A percentile compares a stretch with the other conserved stretches of the same genome.
phyloP scores from a whole-genome alignment of 2,329 filamentous ascomycete genomes.

The Pseudocercospora eumusae region DNA sequence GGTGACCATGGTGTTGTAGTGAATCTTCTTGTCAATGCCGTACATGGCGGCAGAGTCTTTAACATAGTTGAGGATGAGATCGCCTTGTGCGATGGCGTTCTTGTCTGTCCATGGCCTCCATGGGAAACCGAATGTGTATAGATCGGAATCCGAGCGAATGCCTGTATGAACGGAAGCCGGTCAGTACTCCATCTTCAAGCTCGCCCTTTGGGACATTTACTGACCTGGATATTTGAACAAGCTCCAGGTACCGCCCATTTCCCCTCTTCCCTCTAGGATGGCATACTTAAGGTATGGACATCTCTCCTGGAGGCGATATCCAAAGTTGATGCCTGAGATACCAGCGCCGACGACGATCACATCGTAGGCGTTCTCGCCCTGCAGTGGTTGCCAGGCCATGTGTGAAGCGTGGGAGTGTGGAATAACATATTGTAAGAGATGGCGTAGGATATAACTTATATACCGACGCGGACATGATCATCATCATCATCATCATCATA shows the following conservation, averaged over 20 bases:
- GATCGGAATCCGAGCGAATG: conserved; percentile 56
- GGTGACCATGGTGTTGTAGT: conserved; percentile 47
- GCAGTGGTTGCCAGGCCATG: conserved; percentile 31
- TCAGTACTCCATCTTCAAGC: not conserved
- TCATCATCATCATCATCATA: too few species aligned
- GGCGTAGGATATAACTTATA: too few species aligned
- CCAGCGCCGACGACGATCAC: conserved; percentile 70
- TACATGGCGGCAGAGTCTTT: conserved; percentile 46
- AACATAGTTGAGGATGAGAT: conserved; percentile 49
- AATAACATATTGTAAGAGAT: too few species aligned
- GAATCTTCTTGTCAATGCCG: conserved; percentile 51
- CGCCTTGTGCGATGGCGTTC: conserved; percentile 49
- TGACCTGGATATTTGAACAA: conserved; percentile 68
- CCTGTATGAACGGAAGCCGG: conserved; percentile 37
- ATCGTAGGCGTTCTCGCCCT: conserved; percentile 41
- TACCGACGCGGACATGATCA: too few species aligned
- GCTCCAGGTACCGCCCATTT: conserved; percentile 76
- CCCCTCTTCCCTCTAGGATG: conserved; percentile 67
- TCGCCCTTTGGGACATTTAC: not conserved
- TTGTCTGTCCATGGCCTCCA: conserved; percentile 68
- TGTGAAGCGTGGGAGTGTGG: too few species aligned
- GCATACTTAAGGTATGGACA: conserved; percentile 61
- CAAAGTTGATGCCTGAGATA: conserved; percentile 73
- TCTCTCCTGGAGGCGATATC: conserved; percentile 57
- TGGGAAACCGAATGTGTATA: conserved; percentile 59